Evolutionary conservation across 116 monocot genomes (phyloP).

Genomic region (Papilionanthe hybrid): DNA sequence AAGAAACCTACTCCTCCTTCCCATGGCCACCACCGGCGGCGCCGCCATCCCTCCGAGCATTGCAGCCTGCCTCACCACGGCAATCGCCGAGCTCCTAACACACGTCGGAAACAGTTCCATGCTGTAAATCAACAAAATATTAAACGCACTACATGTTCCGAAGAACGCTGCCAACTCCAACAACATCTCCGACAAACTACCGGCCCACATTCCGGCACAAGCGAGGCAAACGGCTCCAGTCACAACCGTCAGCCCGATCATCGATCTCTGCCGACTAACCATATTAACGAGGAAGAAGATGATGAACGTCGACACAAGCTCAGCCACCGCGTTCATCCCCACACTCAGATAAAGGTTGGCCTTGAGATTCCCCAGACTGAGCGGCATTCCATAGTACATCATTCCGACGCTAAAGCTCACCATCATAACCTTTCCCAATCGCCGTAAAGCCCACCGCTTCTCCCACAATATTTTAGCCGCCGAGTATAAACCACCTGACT

Average conservation of each 20-base stretch:
- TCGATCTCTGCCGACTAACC: conserved; percentile 25
- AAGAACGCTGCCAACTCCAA: conserved; percentile 61
- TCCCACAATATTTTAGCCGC: conserved; percentile 29
- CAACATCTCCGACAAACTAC: conserved; percentile 31
- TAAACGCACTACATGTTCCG: conserved; percentile 56
- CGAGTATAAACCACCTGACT: neutral
- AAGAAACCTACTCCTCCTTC: conserved; percentile 41
- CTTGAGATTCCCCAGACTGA: conserved; percentile 43
- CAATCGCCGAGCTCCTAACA: conserved; percentile 74
- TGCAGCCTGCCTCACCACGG: conserved; percentile 53
- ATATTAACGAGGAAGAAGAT: conserved; percentile 28
- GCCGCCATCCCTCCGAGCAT: conserved; percentile 77
- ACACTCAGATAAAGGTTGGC: conserved; percentile 57
- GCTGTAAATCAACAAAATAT: conserved; percentile 60
- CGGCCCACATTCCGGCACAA: conserved; percentile 8
- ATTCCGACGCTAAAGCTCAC: conserved; percentile 61
- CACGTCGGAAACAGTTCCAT: conserved; percentile 77
- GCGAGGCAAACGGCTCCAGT: conserved; percentile 28
- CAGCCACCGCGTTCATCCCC: conserved; percentile 47
- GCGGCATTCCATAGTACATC: conserved; percentile 73
- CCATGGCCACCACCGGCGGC: conserved; percentile 57
- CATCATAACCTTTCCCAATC: conserved; percentile 42
- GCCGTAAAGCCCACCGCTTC: conserved; percentile 41
- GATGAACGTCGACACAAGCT: conserved; percentile 48
- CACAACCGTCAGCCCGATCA: conserved; percentile 18